Evolutionary conservation across 805 yeast species (phyloP).

Genomic region (Kodamaea neixiangensis): DNA sequence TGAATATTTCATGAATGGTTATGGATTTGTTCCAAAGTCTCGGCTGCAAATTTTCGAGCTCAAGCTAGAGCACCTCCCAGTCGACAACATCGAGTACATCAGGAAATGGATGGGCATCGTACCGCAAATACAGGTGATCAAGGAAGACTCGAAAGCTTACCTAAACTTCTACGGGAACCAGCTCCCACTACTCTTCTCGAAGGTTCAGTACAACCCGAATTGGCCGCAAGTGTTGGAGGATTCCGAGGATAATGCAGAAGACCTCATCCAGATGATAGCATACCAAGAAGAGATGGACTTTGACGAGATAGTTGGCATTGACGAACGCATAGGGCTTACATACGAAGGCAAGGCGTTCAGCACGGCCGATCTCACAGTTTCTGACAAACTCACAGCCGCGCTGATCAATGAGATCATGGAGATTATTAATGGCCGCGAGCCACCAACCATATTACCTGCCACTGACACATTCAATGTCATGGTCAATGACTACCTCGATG

Average conservation of each 20-base stretch:
- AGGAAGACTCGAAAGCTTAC: slow-evolving; percentile 11
- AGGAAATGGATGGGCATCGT: slow-evolving; percentile 32
- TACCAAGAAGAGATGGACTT: slow-evolving; percentile 24
- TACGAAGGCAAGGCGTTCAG: slow-evolving; percentile 7
- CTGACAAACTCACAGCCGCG: slow-evolving; percentile 2
- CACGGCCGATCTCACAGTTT: neutral
- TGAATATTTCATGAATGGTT: slow-evolving; percentile 27
- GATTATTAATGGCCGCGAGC: slow-evolving; percentile 4
- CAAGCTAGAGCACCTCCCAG: slow-evolving; percentile 9
- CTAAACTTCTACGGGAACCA: slow-evolving; percentile 20
- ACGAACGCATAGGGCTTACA: slow-evolving; percentile 21
- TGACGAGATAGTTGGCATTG: slow-evolving; percentile 6
- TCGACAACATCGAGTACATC: slow-evolving; percentile 14
- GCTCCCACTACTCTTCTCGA: slow-evolving; percentile 20
- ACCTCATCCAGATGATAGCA: slow-evolving; percentile 23
- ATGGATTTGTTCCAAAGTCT: slow-evolving; percentile 33
- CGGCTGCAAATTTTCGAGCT: slow-evolving; percentile 17
- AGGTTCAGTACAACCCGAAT: slow-evolving; percentile 11
- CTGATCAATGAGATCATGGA: neutral
- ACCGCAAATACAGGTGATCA: slow-evolving; percentile 28
- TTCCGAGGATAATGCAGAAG: slow-evolving; percentile 28
- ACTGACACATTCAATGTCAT: neutral
- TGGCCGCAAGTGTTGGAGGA: slow-evolving; percentile 24
- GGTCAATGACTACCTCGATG: neutral
- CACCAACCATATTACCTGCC: neutral